A percentile compares a stretch with the other conserved stretches of the same genome.
These are phyloP conservation scores for Elsinoe perseae DNA, from an alignment of 2,329 filamentous ascomycete genomes.

Conservation along the genomic window DNA sequence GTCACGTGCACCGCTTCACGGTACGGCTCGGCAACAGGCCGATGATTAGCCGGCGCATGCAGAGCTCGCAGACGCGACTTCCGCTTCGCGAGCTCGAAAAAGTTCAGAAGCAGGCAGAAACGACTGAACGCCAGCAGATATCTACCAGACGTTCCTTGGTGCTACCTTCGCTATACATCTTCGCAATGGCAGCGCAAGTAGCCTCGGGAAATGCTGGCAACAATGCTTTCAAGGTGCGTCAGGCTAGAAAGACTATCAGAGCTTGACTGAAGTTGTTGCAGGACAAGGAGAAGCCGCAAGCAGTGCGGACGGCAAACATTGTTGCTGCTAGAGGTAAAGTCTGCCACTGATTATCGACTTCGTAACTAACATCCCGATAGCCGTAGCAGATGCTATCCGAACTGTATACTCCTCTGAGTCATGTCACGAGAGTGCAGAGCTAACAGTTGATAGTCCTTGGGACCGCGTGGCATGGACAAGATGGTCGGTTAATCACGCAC, in stretches of 20 bases:
- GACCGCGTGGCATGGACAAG: slow-evolving; percentile 97
- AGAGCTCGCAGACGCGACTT: slow-evolving; percentile 13
- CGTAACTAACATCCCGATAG: slow-evolving; percentile 40
- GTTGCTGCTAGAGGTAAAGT: slow-evolving; percentile 80
- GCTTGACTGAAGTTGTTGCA: slow-evolving; percentile 25
- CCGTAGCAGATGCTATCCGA: slow-evolving; percentile 94
- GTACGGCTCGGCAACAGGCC: not conserved
- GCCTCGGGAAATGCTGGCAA: slow-evolving; percentile 47
- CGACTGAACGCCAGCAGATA: not conserved
- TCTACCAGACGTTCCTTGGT: not conserved
- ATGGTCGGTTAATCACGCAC: slow-evolving; percentile 52
- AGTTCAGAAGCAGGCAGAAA: slow-evolving; percentile 1
- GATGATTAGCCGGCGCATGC: slow-evolving; percentile 11
- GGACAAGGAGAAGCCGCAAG: slow-evolving; percentile 97
- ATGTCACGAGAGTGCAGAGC: not conserved
- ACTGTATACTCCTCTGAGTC: too few relatives aligned
- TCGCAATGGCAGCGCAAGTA: slow-evolving; percentile 36
- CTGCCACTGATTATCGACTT: slow-evolving; percentile 23
- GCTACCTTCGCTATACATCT: slow-evolving; percentile 13
- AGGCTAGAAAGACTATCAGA: not conserved
- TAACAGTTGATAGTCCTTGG: slow-evolving; percentile 56
- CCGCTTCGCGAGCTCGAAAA: slow-evolving; percentile 11
- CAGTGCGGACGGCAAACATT: slow-evolving; percentile 93
- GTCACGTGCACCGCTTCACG: not conserved
- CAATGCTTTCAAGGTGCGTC: slow-evolving; percentile 56